Percentiles rank a stretch among this genome's conserved stretches.
phyloP scores from a whole-genome alignment of 1,139 yeast species.

The Suhomyces panamericanus region DNA sequence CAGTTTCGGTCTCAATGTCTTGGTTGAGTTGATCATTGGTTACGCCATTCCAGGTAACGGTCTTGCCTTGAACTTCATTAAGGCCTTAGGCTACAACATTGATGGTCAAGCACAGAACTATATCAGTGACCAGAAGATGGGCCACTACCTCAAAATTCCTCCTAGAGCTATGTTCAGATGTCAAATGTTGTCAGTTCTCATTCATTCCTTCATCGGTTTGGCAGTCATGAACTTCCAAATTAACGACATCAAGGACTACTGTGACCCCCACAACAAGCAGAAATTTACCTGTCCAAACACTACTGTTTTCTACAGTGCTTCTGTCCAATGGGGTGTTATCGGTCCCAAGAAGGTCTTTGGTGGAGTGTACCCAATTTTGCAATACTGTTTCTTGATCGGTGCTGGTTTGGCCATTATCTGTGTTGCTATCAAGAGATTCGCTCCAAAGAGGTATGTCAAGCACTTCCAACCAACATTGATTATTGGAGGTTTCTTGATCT shows the following conservation, averaged over 20 bases:
- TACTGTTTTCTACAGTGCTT: slow-evolving; percentile 52
- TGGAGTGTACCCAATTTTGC: slow-evolving; percentile 49
- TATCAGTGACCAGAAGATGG: slow-evolving; percentile 56
- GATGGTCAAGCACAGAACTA: slow-evolving; percentile 61
- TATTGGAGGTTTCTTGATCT: slow-evolving; percentile 19
- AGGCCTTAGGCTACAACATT: slow-evolving; percentile 42
- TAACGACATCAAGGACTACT: slow-evolving; percentile 44
- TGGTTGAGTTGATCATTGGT: slow-evolving; percentile 43
- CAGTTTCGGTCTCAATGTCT: slow-evolving; percentile 39
- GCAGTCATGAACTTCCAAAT: slow-evolving; percentile 58
- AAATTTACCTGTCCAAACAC: slow-evolving; percentile 51
- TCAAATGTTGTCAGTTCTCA: slow-evolving; percentile 45
- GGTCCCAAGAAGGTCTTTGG: slow-evolving; percentile 55
- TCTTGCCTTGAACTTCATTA: slow-evolving; percentile 37
- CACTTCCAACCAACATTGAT: slow-evolving; percentile 22
- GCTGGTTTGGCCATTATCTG: slow-evolving; percentile 36
- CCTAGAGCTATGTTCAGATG: slow-evolving; percentile 63
- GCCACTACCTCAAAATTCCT: slow-evolving; percentile 59
- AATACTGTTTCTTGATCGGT: slow-evolving; percentile 56
- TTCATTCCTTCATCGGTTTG: slow-evolving; percentile 49
- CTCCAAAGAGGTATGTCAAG: slow-evolving; percentile 15
- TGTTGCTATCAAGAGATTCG: slow-evolving; percentile 26
- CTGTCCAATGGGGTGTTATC: slow-evolving; percentile 66
- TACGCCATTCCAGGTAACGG: slow-evolving; percentile 42
- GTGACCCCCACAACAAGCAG: slow-evolving; percentile 41